phyloP scores from a whole-genome alignment of 257 asterid species.

The Forsythia suspensa region DNA sequence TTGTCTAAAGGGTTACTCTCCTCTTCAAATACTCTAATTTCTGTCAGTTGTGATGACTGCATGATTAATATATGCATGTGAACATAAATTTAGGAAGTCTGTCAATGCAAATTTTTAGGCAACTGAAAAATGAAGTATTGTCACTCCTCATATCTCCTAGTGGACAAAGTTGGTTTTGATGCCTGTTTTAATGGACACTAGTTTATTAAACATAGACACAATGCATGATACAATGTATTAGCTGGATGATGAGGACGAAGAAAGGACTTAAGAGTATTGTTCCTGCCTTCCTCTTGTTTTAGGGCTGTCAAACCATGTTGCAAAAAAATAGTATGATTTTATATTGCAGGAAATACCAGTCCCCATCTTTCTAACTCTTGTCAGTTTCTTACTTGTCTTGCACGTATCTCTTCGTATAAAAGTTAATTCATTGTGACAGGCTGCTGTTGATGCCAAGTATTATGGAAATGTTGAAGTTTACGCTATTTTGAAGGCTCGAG shows the following conservation, averaged over 20 bases:
- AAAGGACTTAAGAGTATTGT: neutral
- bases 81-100: neutral
- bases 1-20: neutral
- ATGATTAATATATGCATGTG: neutral
- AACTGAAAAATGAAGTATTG: neutral
- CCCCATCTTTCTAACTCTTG: neutral
- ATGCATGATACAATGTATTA: neutral
- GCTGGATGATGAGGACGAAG: neutral
- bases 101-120: neutral
- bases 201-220: neutral
- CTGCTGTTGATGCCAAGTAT: slow-evolving; percentile 98
- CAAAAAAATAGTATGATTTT: neutral
- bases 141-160: neutral
- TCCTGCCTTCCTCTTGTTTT: neutral
- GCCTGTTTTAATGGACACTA: neutral
- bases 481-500: slow-evolving; percentile 87
- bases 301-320: neutral
- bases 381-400: neutral
- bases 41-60: neutral
- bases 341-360: neutral
- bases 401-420: neutral
- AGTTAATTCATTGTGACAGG: slow-evolving; percentile 46
- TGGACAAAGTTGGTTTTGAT: neutral
- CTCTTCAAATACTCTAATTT: neutral
- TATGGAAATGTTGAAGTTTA: slow-evolving; percentile 80